phyloP scores from a whole-genome alignment of 768 basidiomycete species.

The Tylopilus vinaceipallidus region DNA sequence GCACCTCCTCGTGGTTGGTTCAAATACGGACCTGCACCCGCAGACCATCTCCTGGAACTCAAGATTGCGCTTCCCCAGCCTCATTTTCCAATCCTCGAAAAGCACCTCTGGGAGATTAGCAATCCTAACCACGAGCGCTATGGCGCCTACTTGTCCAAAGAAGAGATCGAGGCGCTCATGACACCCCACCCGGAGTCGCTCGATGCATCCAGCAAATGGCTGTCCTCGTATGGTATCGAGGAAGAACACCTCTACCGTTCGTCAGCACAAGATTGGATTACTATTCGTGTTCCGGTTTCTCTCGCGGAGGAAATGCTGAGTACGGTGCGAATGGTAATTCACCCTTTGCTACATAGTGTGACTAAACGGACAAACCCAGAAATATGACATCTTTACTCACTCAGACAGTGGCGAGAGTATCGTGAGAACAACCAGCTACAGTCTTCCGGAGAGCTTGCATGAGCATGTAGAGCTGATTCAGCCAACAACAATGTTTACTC shows the following conservation, averaged over 20 bases:
- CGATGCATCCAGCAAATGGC: constrained; percentile 57
- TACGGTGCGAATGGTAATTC: constrained; percentile 43
- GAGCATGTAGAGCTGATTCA: constrained; percentile 65
- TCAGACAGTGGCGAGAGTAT: constrained; percentile 48
- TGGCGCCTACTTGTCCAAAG: constrained; percentile 58
- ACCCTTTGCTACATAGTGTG: not conserved
- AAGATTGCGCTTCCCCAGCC: constrained; percentile 58
- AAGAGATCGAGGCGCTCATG: constrained; percentile 60
- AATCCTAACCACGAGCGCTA: constrained; percentile 54
- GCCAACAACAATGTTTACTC: constrained; percentile 68
- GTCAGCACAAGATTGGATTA: constrained; percentile 69
- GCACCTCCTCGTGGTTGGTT: constrained; percentile 48
- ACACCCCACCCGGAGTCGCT: constrained; percentile 55
- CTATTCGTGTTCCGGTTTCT: constrained; percentile 52
- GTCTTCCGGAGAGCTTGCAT: constrained; percentile 59
- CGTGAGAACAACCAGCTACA: constrained; percentile 65
- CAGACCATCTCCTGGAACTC: constrained; percentile 48
- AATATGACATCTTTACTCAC: constrained; percentile 63
- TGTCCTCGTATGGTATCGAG: constrained; percentile 51
- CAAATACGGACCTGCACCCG: constrained; percentile 40
- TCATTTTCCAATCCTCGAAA: constrained; percentile 47
- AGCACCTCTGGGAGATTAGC: constrained; percentile 55
- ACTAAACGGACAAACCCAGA: constrained; percentile 35
- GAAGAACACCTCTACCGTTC: constrained; percentile 51
- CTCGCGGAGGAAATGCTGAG: constrained; percentile 67